phyloP scores from a whole-genome alignment of 2,329 filamentous ascomycete genomes.

The Fusarium albidum region DNA sequence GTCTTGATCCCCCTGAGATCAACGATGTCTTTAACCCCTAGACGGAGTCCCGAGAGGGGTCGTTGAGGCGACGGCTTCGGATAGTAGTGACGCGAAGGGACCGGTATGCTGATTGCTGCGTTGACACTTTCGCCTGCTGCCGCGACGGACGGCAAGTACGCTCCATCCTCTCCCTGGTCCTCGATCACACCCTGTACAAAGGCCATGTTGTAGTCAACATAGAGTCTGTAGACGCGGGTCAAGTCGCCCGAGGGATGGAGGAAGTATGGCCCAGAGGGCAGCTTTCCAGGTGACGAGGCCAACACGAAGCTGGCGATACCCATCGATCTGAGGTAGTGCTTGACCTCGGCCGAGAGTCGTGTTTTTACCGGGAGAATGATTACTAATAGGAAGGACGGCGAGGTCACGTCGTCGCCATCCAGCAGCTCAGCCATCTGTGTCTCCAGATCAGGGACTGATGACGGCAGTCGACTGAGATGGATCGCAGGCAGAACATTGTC shows the following conservation, averaged over 20 bases:
- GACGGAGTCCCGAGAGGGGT: neutral
- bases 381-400: neutral
- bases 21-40: constrained; percentile 19
- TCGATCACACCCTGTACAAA: neutral
- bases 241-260: neutral
- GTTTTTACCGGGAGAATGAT: neutral
- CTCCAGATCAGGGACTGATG: neutral
- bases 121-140: neutral
- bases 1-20: constrained; percentile 12
- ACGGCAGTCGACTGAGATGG: neutral
- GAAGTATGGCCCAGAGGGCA: neutral
- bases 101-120: neutral
- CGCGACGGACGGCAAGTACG: neutral
- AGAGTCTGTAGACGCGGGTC: neutral
- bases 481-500: neutral
- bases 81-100: constrained; percentile 2
- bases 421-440: neutral
- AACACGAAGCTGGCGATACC: neutral
- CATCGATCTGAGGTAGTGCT: neutral
- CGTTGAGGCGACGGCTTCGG: neutral
- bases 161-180: neutral
- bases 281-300: neutral
- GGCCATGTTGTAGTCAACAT: neutral
- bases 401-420: neutral
- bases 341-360: neutral